Conservation (phyloP, 306 rosid species). For the Adenanthera pavonina region DNA sequence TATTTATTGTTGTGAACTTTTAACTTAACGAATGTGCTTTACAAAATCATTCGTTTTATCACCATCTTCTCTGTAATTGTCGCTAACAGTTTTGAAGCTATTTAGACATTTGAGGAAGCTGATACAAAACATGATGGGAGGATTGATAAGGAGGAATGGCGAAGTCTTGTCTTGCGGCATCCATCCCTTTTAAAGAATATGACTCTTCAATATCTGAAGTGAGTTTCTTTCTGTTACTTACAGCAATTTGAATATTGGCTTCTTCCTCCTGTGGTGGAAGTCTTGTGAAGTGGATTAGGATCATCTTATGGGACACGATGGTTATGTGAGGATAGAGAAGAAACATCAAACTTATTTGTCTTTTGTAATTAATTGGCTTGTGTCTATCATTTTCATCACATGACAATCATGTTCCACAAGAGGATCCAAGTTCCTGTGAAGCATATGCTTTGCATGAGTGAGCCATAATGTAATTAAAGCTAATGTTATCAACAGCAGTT, state of each 20-base stretch:
- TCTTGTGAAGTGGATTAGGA: slow-evolving; percentile 24
- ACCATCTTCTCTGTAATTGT: slow-evolving; percentile 13
- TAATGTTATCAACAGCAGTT: neutral
- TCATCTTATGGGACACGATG: slow-evolving; percentile 10
- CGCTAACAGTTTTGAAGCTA: neutral
- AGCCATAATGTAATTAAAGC: neutral
- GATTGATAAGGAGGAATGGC: slow-evolving; percentile 97
- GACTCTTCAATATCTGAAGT: slow-evolving; percentile 95
- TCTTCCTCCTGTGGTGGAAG: slow-evolving; percentile 20
- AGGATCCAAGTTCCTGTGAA: neutral
- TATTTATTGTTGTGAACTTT: slow-evolving; percentile 26
- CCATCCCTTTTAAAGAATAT: slow-evolving; percentile 91
- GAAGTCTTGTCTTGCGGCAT: slow-evolving; percentile 79
- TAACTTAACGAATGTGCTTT: slow-evolving; percentile 4
- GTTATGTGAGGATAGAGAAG: slow-evolving; percentile 18
- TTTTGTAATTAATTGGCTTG: neutral
- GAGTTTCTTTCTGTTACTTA: slow-evolving; percentile 42
- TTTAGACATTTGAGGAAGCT: slow-evolving; percentile 87
- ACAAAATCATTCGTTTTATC: slow-evolving; percentile 4
- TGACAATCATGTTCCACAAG: neutral
- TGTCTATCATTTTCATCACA: neutral
- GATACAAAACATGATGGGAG: slow-evolving; percentile 93
- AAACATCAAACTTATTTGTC: neutral
- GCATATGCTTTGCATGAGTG: neutral
- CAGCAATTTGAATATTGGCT: slow-evolving; percentile 31